Evolutionary conservation across 139 green algal genomes (phyloP).

Genomic region (Zygnema cylindricum): DNA sequence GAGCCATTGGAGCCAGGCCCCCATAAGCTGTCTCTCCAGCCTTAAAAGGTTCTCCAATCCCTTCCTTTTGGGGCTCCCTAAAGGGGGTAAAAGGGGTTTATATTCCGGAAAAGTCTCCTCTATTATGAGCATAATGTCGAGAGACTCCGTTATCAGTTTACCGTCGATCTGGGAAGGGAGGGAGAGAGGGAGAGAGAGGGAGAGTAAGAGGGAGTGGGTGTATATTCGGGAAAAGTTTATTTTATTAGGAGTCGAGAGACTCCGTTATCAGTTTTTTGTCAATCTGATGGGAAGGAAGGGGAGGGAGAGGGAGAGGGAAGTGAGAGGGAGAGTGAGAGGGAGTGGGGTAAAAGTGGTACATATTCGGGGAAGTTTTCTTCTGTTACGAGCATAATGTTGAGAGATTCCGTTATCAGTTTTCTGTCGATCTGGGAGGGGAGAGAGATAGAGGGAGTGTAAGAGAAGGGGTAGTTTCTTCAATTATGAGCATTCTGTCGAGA

Average conservation of each 20-base stretch:
- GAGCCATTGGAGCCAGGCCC: conserved; percentile 64
- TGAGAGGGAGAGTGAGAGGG: too few relatives aligned
- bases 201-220: background rate
- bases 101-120: conserved; percentile 75
- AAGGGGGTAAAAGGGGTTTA: conserved; percentile 77
- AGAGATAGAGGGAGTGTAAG: background rate
- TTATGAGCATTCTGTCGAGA: conserved; percentile 78
- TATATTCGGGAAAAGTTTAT: background rate
- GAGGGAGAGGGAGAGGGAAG: too few relatives aligned
- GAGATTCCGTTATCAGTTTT: conserved; percentile 82
- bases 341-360: conserved; percentile 79
- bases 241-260: too few relatives aligned
- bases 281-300: too few relatives aligned
- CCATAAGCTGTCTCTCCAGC: conserved; percentile 78
- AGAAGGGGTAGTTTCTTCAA: too few relatives aligned
- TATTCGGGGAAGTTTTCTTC: conserved; percentile 82
- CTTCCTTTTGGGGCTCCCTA: background rate
- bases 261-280: too few relatives aligned
- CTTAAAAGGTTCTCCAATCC: conserved; percentile 68
- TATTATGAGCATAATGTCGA: conserved; percentile 63
- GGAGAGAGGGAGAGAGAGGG: background rate
- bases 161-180: conserved; percentile 80
- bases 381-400: too few relatives aligned
- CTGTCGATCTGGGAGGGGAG: conserved; percentile 68
- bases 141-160: conserved; percentile 75